Evolutionary conservation across 108 stramenopile genomes (phyloP).

Genomic region (Skeletonema potamos): DNA sequence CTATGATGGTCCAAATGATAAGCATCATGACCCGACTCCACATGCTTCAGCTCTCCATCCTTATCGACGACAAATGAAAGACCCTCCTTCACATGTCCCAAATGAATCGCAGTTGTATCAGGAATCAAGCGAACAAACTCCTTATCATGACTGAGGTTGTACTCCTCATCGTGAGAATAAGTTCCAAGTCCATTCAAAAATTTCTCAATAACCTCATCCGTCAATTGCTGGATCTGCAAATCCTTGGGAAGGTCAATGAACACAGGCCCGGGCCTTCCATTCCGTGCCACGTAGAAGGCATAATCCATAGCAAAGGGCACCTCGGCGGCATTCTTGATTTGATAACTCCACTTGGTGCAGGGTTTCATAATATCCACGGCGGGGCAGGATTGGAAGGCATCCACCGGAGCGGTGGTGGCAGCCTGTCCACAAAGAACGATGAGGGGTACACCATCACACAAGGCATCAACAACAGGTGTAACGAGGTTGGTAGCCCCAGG

Average conservation of each 20-base stretch:
- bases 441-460: slow-evolving; percentile 90
- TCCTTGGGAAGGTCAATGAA: slow-evolving; percentile 93
- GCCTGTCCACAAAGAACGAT: slow-evolving; percentile 90
- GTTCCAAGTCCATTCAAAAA: slow-evolving; percentile 56
- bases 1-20: slow-evolving; percentile 77
- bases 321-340: slow-evolving; percentile 87
- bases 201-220: slow-evolving; percentile 55
- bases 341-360: slow-evolving; percentile 89
- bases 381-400: slow-evolving; percentile 86
- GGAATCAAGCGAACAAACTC: slow-evolving; percentile 62
- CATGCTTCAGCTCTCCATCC: slow-evolving; percentile 33
- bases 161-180: slow-evolving; percentile 12
- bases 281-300: slow-evolving; percentile 84
- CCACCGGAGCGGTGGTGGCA: slow-evolving; percentile 76
- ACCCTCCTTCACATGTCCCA: slow-evolving; percentile 64
- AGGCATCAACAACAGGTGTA: slow-evolving; percentile 86
- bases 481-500: slow-evolving; percentile 92
- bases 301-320: slow-evolving; percentile 90
- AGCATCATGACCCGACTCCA: slow-evolving; percentile 48
- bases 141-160: slow-evolving; percentile 20
- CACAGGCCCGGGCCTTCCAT: slow-evolving; percentile 93
- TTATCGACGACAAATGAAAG: slow-evolving; percentile 67
- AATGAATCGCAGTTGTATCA: slow-evolving; percentile 60
- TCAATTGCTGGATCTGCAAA: slow-evolving; percentile 85
- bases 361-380: slow-evolving; percentile 86